These are phyloP conservation scores for Toxoplasma gondii DNA, from an alignment of 169 alveolate species.

Conservation along the genomic window DNA sequence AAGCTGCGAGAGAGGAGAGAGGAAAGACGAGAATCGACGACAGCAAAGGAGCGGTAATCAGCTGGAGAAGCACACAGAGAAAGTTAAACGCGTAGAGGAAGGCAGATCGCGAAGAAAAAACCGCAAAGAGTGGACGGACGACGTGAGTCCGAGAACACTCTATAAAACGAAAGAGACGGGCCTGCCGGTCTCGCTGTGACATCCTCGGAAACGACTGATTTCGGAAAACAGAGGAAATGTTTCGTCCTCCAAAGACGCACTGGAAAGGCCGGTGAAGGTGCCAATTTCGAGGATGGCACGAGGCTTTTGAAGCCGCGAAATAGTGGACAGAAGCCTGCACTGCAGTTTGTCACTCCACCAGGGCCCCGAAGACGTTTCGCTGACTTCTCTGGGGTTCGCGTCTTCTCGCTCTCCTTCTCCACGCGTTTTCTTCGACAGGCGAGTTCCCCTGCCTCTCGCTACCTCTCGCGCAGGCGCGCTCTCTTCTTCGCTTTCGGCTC, in stretches of 20 bases:
- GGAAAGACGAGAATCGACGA: background rate
- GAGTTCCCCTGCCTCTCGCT: background rate
- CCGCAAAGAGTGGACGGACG: too few species aligned
- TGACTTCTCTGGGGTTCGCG: background rate
- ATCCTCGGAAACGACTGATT: too few species aligned
- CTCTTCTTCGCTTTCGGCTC: too few species aligned
- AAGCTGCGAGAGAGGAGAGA: too few species aligned
- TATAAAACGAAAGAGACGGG: too few species aligned
- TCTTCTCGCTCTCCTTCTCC: background rate
- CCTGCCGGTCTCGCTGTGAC: too few species aligned
- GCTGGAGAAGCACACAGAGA: background rate
- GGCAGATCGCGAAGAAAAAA: too few species aligned
- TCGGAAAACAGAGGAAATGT: too few species aligned
- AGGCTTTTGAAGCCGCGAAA: conserved; percentile 64
- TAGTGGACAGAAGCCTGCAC: conserved; percentile 56
- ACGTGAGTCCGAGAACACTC: too few species aligned
- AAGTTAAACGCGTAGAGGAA: too few species aligned
- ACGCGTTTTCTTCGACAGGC: background rate
- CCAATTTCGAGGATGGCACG: conserved; percentile 68
- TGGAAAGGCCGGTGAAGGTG: conserved; percentile 67
- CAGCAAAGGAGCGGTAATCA: background rate
- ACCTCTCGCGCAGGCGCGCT: background rate
- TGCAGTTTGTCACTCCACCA: conserved; percentile 65
- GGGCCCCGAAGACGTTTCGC: background rate
- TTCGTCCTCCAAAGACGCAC: background rate